Conservation (phyloP, 1,139 yeast species). For the Lodderomyces margitis region DNA sequence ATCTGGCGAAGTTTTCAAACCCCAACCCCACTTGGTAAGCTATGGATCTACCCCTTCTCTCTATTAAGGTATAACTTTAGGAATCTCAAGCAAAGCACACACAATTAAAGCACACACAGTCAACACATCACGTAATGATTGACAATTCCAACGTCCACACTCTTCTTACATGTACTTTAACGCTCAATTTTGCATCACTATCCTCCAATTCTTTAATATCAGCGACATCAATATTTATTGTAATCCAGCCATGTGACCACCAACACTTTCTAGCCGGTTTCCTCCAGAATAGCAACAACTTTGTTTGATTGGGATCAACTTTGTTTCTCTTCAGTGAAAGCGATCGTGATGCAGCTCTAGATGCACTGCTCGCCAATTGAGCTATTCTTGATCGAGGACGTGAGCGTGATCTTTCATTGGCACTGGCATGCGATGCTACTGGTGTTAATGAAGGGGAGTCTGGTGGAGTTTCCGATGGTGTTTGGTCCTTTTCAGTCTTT, state of each 20-base stretch:
- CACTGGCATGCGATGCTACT: conserved; percentile 41
- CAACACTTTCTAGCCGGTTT: conserved; percentile 99
- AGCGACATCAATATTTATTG: conserved; percentile 42
- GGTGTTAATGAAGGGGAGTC: conserved; percentile 52
- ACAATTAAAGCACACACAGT: neutral
- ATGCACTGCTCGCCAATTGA: conserved; percentile 40
- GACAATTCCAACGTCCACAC: conserved; percentile 84
- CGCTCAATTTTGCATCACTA: conserved; percentile 21
- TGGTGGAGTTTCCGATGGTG: conserved; percentile 29
- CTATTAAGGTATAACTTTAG: no score
- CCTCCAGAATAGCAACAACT: conserved; percentile 89
- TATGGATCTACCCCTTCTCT: no score
- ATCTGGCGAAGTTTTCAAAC: no score
- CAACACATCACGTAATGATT: conserved; percentile 53
- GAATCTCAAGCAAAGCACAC: no score
- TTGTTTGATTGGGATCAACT: conserved; percentile 50
- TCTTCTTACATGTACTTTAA: conserved; percentile 68
- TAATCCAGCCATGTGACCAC: conserved; percentile 81
- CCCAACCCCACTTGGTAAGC: no score
- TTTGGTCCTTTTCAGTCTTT: conserved; percentile 25
- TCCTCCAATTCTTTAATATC: conserved; percentile 23
- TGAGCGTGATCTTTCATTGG: conserved; percentile 29
- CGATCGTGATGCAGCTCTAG: conserved; percentile 55
- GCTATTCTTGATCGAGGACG: conserved; percentile 47
- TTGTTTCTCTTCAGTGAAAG: conserved; percentile 41